These are phyloP conservation scores for Lentinus polychrous DNA, from an alignment of 1,284 basidiomycete genomes.

Conservation along the genomic window DNA sequence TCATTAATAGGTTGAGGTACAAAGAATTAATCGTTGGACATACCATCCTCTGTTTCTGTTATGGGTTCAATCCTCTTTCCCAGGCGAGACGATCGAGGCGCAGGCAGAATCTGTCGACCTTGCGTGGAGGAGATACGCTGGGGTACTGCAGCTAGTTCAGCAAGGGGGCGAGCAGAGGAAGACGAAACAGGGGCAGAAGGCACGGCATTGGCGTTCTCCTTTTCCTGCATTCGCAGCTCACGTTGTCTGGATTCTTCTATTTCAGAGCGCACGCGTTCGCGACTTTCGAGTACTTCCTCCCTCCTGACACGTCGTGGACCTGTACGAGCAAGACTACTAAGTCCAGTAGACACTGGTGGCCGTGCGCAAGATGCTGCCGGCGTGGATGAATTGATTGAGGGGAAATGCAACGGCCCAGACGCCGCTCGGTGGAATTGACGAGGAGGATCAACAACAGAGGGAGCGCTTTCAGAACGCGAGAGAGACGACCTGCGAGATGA, in stretches of 20 bases:
- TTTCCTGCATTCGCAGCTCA: slow-evolving; percentile 17
- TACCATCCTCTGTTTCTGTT: slow-evolving; percentile 14
- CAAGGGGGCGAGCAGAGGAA: slow-evolving; percentile 14
- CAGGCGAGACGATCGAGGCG: slow-evolving; percentile 29
- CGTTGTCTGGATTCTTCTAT: slow-evolving; percentile 12
- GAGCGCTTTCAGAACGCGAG: slow-evolving; percentile 57
- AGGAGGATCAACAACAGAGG: slow-evolving; percentile 26
- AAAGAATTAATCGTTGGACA: neutral
- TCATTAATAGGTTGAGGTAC: neutral
- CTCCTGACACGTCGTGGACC: slow-evolving; percentile 36
- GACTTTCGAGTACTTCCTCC: slow-evolving; percentile 32
- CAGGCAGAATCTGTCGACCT: slow-evolving; percentile 29
- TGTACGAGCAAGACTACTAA: slow-evolving; percentile 29
- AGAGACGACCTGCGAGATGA: slow-evolving; percentile 40
- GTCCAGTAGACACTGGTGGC: slow-evolving; percentile 23
- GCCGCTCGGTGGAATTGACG: slow-evolving; percentile 55
- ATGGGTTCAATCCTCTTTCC: slow-evolving; percentile 24
- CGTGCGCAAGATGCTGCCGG: slow-evolving; percentile 21
- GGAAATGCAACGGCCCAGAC: slow-evolving; percentile 39
- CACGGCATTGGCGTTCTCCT: slow-evolving; percentile 25
- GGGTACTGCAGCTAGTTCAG: slow-evolving; percentile 19
- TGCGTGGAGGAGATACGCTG: slow-evolving; percentile 16
- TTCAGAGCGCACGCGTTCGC: slow-evolving; percentile 17
- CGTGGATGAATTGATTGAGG: slow-evolving; percentile 21
- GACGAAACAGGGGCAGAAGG: slow-evolving; percentile 8